These are phyloP conservation scores for Botrytis byssoidea DNA, from an alignment of 2,329 filamentous ascomycete species.

Conservation along the genomic window DNA sequence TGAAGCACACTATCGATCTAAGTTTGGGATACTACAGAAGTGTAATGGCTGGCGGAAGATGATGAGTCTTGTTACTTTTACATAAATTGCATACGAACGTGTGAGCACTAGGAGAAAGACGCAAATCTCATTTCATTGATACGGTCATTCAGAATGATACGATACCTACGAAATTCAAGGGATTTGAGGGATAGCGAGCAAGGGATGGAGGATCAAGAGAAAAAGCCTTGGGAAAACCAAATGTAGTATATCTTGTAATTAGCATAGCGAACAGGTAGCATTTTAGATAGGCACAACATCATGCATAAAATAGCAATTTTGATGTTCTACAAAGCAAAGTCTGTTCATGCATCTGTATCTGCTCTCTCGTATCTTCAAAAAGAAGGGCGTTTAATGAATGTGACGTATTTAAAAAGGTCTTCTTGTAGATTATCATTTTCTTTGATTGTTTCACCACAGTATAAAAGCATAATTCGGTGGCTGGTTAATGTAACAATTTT, in stretches of 20 bases:
- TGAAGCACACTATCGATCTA: slow-evolving; percentile 68
- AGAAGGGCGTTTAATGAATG: neutral
- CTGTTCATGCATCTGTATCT: neutral
- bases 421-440: neutral
- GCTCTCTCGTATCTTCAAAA: neutral
- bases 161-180: slow-evolving; percentile 19
- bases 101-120: neutral
- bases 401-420: neutral
- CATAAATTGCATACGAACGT: slow-evolving; percentile 5
- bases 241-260: slow-evolving; percentile 27
- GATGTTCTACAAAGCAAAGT: slow-evolving; percentile 17
- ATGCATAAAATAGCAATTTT: slow-evolving; percentile 20
- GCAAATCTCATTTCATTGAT: neutral
- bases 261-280: slow-evolving; percentile 29
- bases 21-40: slow-evolving; percentile 63
- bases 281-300: slow-evolving; percentile 19
- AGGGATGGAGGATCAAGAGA: slow-evolving; percentile 30
- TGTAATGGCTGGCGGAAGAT: slow-evolving; percentile 34
- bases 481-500: slow-evolving; percentile 1
- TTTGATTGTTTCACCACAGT: slow-evolving; percentile 1
- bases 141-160: slow-evolving; percentile 25
- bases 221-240: slow-evolving; percentile 25
- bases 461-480: neutral
- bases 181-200: slow-evolving; percentile 29
- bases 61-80: slow-evolving; percentile 14